Base-by-base conservation (phyloP, 768 basidiomycete species). In the Naganishia onofrii region DNA sequence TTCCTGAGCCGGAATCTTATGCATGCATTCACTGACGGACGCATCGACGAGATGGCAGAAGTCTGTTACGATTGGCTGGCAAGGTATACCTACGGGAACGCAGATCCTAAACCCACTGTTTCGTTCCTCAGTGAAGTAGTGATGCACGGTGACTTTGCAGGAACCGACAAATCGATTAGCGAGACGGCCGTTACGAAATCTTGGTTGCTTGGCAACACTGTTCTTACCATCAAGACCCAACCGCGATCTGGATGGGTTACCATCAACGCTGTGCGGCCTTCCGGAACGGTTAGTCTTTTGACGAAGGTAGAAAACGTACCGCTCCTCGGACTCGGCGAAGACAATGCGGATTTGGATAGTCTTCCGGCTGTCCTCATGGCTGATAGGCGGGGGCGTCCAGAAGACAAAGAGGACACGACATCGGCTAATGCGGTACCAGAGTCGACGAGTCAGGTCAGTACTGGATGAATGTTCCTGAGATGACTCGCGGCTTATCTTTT, bases 51-150 rank as follows among this genome's bases (percentile, higher is more conserved):
- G 70, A 88, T 89, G 31, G 91, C 93, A 0, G 92, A 97, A 77
- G 95, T 98, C 42, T 95, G 92, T 81, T 94, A 98, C 77, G 96
- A 99, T 79, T 98, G 94, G 93, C 85, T 99, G 21, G 90, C 92
- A 12, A 85, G 96, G 21, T 96, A 96, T 78, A 90, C 95, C 0
- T 97, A 94, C 75, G 92, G 89, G 17, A 93, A 90, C 75, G 92
- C 93, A 19, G 93, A 96, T 77, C 94, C 95, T 0, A 87, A 90
- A 19, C 92, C 95, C 1, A 87, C 92, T 0, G 85, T 84, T 36
- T 92, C 91, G 0, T 84, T 89, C 63, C 85, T 97, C 67, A 87
- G 85, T 71, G 90, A 93, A 42, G 87, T 93, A 65, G 84, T 95
- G 63, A 88, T 89, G 85, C 87, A 86, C 57, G 84, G 87, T 1